Evolutionary conservation across 2,329 filamentous ascomycete species (phyloP).

Genomic region (Colletotrichum acutatum): DNA sequence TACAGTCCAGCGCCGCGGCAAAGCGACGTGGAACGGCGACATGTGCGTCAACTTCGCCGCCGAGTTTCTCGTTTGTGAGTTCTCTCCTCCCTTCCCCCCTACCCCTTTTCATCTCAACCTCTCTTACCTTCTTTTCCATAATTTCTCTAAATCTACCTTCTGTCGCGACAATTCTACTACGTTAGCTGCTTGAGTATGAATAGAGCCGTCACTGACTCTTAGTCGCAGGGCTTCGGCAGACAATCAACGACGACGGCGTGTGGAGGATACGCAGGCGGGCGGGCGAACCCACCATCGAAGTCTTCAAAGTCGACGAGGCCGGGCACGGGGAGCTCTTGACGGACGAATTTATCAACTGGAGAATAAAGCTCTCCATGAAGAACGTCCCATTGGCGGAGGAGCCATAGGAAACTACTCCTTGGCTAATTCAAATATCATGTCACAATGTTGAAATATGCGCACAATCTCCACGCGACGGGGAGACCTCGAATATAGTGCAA

Average conservation of each 20-base stretch:
- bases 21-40: conserved; percentile 87
- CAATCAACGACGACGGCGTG: conserved; percentile 76
- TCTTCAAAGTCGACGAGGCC: conserved; percentile 77
- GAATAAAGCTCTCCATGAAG: conserved; percentile 62
- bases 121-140: background rate
- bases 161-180: no score
- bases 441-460: no score
- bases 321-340: conserved; percentile 83
- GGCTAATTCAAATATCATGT: background rate
- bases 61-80: conserved; percentile 79
- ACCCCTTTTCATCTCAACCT: no score
- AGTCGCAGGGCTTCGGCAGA: conserved; percentile 68
- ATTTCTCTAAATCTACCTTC: background rate
- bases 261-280: conserved; percentile 81
- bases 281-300: conserved; percentile 73
- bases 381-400: conserved; percentile 38
- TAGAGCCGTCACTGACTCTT: background rate
- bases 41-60: conserved; percentile 92
- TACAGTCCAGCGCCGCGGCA: conserved; percentile 74
- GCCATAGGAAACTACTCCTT: background rate
- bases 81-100: no score
- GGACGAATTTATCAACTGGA: conserved; percentile 81
- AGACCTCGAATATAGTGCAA: background rate
- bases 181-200: background rate
- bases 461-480: background rate